Evolutionary conservation across 2,329 filamentous ascomycete species (phyloP), one percentile per base, ranked within the genome.

Genomic region (Penicillium sp.): DNA sequence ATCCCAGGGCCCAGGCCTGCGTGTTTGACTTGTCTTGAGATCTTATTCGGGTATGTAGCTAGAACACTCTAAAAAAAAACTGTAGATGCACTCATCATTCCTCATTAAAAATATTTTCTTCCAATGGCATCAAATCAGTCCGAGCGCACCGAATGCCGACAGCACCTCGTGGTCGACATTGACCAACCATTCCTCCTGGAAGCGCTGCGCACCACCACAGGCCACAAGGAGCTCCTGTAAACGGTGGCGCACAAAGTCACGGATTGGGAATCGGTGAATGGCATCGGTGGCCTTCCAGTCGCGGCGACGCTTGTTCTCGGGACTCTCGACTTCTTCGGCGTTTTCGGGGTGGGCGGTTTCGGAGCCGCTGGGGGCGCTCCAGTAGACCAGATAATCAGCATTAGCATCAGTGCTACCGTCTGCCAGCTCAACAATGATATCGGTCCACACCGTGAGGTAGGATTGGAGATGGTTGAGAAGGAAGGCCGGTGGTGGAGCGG

Each of bases 371-470:
- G 50, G 44, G 16, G 52, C 56, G 39, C 66, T 61, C 64, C 64
- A 65, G 43, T 56, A 60, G 33, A 69, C 62, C 5, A 72, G 56
- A 38, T 72, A 70, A 41, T 72, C 70, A 26, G 68, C 57, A 36
- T 60, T 57, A 17, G 59, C 57, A 21, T 71, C 68, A 4, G 62
- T 56, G 1, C 62, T 54, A 10, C 67, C 69, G 29, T 73, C 68
- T 9, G 67, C 60, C 2, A 74, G 54, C 36, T 73, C 71, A 15
- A 63, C 66, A 26, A 70, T 57, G 15, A 72, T 60, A 42, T 72
- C 68, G 2, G 70, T 73, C 70, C 70, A 74, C 18, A 71, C 56
- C 4, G 59, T 70, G 9, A 75, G 57, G 33, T 73, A 68, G 4
- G 67, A 69, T 47, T 75, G 71, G 16, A 75, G 52, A 20, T 69